Base-by-base conservation (phyloP, 1,139 yeast genomes). In the Candida buenavistaensis region DNA sequence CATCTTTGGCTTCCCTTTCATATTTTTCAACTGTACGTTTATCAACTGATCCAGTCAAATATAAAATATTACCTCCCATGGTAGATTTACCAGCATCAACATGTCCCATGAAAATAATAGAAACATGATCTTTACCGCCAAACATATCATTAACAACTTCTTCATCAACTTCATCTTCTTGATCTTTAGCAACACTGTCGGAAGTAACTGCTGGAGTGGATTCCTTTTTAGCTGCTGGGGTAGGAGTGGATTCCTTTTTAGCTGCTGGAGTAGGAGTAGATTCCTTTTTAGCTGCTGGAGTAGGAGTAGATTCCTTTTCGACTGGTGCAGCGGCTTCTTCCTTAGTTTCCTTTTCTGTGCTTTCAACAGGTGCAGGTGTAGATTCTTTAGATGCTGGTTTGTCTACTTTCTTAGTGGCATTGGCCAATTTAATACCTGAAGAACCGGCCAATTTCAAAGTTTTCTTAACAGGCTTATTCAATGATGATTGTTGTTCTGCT, bases 21-120 rank as follows among this genome's bases (percentile, higher is more conserved):
- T 90, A 90, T 66, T 92, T 92, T 49, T 92, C 98, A 46, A 94
- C 94, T n/a, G 97, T 92, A 72, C 99, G 88, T 73, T 92, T 92
- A 65, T 92, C 98, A 40, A 92, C 98, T 30, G 97, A 87, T 41
- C 97, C 97, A 25, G 97, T 90, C 55, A 92, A 72, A 60, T 75
- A 92, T 48, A 92, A 76, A 52, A 92, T 72, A 64, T 92, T 92
- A 67, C 99, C 99, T 59, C 98, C 98, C 96, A 94, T 89, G 45
- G 99, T 92, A 37, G 97, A 88, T 66, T 92, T 92, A 59, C 99
- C 99, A 27, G 98, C 98, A 75, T 92, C 99, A 51, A 92, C 99
- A 60, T 92, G 99, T 50, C 99, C 99, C 97, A 92, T 94, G 65
- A 92, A 92, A 54, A 92, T 89, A 53, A 92, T 84, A 23, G 97